Evolutionary conservation across 352 stramenopile genomes (phyloP).

Genomic region (Phytopythium ostracodes): DNA sequence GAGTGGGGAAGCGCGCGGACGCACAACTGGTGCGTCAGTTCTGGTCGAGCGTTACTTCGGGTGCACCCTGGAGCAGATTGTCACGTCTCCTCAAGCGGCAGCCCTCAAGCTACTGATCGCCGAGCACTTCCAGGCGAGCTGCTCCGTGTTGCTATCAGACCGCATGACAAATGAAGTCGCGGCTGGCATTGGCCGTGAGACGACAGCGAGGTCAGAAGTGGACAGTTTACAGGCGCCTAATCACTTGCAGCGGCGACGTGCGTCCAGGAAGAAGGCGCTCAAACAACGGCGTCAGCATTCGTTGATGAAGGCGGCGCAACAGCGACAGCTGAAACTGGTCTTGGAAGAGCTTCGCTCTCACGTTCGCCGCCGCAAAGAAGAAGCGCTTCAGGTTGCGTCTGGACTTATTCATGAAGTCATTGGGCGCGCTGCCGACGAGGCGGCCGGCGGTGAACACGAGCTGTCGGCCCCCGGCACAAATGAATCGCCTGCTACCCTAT

Average conservation of each 20-base stretch:
- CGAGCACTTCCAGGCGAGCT: slow-evolving; percentile 71
- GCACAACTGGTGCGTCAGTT: slow-evolving; percentile 9
- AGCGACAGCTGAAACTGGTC: slow-evolving; percentile 30
- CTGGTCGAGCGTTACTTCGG: slow-evolving; percentile 39
- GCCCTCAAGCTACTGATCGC: slow-evolving; percentile 64
- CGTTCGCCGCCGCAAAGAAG: slow-evolving; percentile 26
- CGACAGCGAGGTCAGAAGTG: slow-evolving; percentile 5
- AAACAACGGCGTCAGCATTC: slow-evolving; percentile 53
- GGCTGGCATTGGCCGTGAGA: not conserved
- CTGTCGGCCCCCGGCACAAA: not conserved
- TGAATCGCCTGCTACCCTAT: no score
- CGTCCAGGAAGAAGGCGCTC: slow-evolving; percentile 60
- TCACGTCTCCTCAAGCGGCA: slow-evolving; percentile 40
- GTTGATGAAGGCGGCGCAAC: slow-evolving; percentile 30
- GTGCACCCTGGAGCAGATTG: slow-evolving; percentile 33
- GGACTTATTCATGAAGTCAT: slow-evolving; percentile 42
- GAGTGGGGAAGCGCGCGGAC: slow-evolving; percentile 3
- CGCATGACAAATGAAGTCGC: slow-evolving; percentile 37
- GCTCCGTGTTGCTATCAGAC: slow-evolving; percentile 59
- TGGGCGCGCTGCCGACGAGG: slow-evolving; percentile 20
- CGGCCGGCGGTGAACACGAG: slow-evolving; percentile 9
- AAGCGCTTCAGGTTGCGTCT: slow-evolving; percentile 17
- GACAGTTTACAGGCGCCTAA: slow-evolving; percentile 8
- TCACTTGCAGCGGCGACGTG: slow-evolving; percentile 52
- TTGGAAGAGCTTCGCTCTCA: slow-evolving; percentile 35